phyloP scores from a whole-genome alignment of 1,284 basidiomycete genomes.

The Tylopilus orsonianus region DNA sequence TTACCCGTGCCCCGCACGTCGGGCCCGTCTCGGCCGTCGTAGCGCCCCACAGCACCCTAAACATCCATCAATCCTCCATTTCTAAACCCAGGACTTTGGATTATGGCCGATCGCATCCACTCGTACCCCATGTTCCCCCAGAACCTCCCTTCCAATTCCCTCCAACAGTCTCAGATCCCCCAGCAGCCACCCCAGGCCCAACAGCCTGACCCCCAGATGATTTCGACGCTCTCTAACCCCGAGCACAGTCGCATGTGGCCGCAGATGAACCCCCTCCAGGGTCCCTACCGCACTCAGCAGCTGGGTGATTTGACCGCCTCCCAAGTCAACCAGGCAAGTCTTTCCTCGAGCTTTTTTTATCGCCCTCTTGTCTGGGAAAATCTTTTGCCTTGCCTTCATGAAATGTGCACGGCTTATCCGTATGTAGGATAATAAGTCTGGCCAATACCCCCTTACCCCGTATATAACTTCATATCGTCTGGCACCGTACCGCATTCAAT shows the following conservation, averaged over 20 bases:
- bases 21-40: conserved; percentile 20
- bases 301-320: conserved; percentile 41
- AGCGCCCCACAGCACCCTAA: conserved; percentile 24
- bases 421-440: conserved; percentile 16
- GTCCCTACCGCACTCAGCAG: conserved; percentile 44
- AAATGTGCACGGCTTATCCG: conserved; percentile 16
- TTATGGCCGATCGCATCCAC: conserved; percentile 61
- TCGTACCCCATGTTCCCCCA: conserved; percentile 49
- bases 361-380: conserved; percentile 17
- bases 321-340: conserved; percentile 49
- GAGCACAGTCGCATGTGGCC: conserved; percentile 57
- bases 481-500: conserved; percentile 3
- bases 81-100: conserved; percentile 32
- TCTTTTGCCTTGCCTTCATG: conserved; percentile 14
- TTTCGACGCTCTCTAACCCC: conserved; percentile 42
- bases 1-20: conserved; percentile 17
- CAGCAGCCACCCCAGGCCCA: conserved; percentile 40
- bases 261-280: conserved; percentile 51
- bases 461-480: conserved; percentile 19
- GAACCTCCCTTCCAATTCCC: conserved; percentile 44
- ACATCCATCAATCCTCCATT: conserved; percentile 26
- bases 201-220: conserved; percentile 39
- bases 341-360: conserved; percentile 15
- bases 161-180: conserved; percentile 48
- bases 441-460: conserved; percentile 22